These are phyloP conservation scores for Camellia oleifera DNA, from an alignment of 179 eudicot genomes.

Conservation along the genomic window DNA sequence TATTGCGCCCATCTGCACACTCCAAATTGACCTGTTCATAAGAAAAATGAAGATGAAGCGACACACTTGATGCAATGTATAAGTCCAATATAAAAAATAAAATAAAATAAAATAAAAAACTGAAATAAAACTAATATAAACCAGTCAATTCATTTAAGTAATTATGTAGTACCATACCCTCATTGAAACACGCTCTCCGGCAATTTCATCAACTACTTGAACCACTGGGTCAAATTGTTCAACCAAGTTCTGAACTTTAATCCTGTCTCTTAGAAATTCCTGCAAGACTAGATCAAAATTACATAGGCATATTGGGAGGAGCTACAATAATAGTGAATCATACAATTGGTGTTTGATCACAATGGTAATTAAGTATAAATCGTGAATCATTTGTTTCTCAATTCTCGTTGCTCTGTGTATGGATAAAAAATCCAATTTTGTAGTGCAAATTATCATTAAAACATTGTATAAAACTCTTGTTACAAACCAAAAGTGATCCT, in stretches of 20 bases:
- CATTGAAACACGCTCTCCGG: constrained; percentile 97
- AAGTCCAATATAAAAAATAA: background rate
- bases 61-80: background rate
- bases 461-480: too few species aligned
- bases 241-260: constrained; percentile 76
- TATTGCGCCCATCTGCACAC: constrained; percentile 67
- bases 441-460: too few species aligned
- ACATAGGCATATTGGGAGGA: constrained; percentile 1
- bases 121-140: background rate
- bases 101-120: too few species aligned
- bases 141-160: background rate
- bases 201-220: constrained; percentile 66
- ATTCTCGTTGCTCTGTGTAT: too few species aligned
- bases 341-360: too few species aligned
- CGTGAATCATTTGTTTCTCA: too few species aligned
- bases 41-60: background rate
- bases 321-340: background rate
- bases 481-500: too few species aligned
- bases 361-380: too few species aligned
- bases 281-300: constrained; percentile 27
- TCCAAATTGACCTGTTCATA: constrained; percentile 81
- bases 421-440: too few species aligned
- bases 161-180: constrained; percentile 49
- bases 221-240: constrained; percentile 84
- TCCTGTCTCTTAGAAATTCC: constrained; percentile 83